A percentile compares a stretch with the other conserved stretches of the same genome.
Evolutionary conservation across 2,329 filamentous ascomycete genomes (phyloP).

Genomic region (Coniochaeta ligniaria): DNA sequence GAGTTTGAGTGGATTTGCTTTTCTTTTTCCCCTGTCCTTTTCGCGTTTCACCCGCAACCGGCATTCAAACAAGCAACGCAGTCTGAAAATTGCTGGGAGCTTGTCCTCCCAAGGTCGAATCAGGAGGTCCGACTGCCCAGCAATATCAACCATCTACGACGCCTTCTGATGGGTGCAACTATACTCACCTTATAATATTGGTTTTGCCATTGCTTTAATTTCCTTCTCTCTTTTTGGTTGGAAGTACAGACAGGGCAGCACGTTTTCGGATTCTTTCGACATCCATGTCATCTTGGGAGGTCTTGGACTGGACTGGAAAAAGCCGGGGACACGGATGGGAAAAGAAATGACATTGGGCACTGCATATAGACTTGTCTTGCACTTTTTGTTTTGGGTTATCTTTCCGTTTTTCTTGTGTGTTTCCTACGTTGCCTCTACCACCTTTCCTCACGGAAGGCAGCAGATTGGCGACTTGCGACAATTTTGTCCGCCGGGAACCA

Average conservation of each 20-base stretch:
- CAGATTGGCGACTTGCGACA: not conserved
- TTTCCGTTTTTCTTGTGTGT: not conserved
- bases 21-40: slow-evolving; percentile 7
- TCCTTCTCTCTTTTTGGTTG: not conserved
- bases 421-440: not conserved
- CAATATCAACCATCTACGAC: not conserved
- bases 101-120: slow-evolving; percentile 5
- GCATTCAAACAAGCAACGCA: not conserved
- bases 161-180: not conserved
- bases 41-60: slow-evolving; percentile 5
- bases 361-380: slow-evolving; percentile 1
- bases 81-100: slow-evolving; percentile 1
- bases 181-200: not conserved
- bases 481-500: not conserved
- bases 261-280: not conserved
- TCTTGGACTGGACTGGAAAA: not conserved
- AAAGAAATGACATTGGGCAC: not conserved
- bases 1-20: not conserved
- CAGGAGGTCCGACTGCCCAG: not conserved
- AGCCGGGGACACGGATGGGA: not conserved
- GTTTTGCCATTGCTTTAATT: not conserved
- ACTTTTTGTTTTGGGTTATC: not conserved
- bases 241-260: not conserved
- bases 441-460: slow-evolving; percentile 1
- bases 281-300: not conserved